Base-by-base conservation (phyloP, 768 basidiomycete species). In the Gymnopilus dilepis region DNA sequence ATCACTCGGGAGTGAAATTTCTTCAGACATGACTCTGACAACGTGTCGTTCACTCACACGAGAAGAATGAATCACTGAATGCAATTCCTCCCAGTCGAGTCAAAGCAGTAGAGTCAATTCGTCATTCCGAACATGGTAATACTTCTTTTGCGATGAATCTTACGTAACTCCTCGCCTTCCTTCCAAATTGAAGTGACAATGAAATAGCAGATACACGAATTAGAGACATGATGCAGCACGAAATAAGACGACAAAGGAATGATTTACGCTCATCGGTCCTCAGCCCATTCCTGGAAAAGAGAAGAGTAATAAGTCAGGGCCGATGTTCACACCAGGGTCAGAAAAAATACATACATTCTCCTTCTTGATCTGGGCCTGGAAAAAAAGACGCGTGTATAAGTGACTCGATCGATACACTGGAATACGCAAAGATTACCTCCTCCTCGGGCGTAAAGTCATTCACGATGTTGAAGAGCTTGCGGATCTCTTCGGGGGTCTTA, bases 361-460 rank as follows among this genome's bases (percentile, higher is more conserved):
- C 79, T 97, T 97, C 88, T 95, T 95, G 86, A 99, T 99, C 78
- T 99, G 97, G 33, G 93, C 92, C 92, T 93, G 67, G 66, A 58
- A 58, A 48, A 47, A 61, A 45, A 52, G 60, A 58, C n/a, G 38
- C 33, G 15, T 28, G 62, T 61, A 38, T 7, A 40, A 53, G 56
- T 58, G 62, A 62, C 34, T 26, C 19, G 41, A 67, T 58, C 26
- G 65, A 43, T 51, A 51, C 58, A 52, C 31, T 45, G 41, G 21
- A 60, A 24, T 30, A 48, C 52, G 48, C 45, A 56, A 19, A 47
- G 75, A 79, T 47, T 47, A 95, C 97, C 89, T 99, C 97, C 76
- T 99, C 97, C 73, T 99, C 97, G 19, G 97, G 95, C 4, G 97
- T 99, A 73, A 99, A 99, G 78, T 98, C 97, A 74, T 95, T 95